Evolutionary conservation across 1,139 yeast genomes (phyloP), one percentile per base, ranked within the genome.

Genomic region (Nakaseomyces sp.): DNA sequence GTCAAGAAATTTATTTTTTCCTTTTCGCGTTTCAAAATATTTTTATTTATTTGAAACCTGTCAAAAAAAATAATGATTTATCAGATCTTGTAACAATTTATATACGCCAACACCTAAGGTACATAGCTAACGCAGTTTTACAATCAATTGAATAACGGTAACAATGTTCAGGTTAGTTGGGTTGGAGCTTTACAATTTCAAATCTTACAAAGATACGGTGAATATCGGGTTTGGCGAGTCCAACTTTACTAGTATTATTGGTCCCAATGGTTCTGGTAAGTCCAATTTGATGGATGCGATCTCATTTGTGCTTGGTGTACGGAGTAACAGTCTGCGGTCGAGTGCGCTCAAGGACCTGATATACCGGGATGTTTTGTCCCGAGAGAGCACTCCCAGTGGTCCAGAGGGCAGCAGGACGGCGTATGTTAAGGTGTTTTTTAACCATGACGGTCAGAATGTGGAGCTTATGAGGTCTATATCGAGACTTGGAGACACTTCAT

Each of bases 271-370:
- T 15, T 84, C 96, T 1, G 99, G 99, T 12, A 91, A 91, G 67
- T 85, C 95, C 40, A 91, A 91, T 58, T 82, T 89, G 89, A 89
- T 89, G 97, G 97, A 89, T 63, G 97, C 97, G 38, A 88, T 89
- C 15, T 87, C 96, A 2, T 91, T 91, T 61, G 98, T 91, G 12
- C 71, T 93, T 29, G 99, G 99, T 17, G 79, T 91, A 42, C 72
- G 83, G 54, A 77, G 93, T 15, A 68, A 73, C 26, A 91, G 85
- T 48, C 69, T 93, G 49, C 74, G 99, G 55, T 86, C 96, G 2
- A 70, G 74, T 22, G 77, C 78, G 46, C 65, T 87, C 54, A 76
- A 72, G 45, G 96, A 89, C 53, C 72, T 91, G 58, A 77, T 91
- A 3, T 88, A 88, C 58, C 73, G 96, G 50, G 95, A 94, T 4